Percentiles rank a stretch among this genome's conserved stretches.
Evolutionary conservation across 176 grass and related monocot genomes (phyloP).

Genomic region (Tillandsia leiboldiana): DNA sequence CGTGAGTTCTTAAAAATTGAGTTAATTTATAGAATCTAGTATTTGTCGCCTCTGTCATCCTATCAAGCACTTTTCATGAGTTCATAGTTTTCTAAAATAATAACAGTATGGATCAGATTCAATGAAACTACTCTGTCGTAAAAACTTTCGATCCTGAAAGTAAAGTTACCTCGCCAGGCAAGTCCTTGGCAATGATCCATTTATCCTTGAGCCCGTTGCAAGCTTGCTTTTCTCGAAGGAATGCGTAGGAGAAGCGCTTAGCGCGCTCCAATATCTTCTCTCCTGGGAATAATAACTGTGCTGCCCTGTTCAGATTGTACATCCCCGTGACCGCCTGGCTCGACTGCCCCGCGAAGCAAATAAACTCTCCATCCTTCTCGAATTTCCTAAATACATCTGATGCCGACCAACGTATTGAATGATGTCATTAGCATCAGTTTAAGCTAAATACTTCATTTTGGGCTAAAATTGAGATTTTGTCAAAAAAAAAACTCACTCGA

Average conservation of each 20-base stretch:
- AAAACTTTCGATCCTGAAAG: too few relatives aligned
- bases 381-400: conserved; percentile 73
- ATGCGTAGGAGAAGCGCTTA: conserved; percentile 30
- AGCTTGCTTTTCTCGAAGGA: conserved; percentile 39
- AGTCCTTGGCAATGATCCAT: conserved; percentile 63
- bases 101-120: too few relatives aligned
- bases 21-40: too few relatives aligned
- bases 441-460: too few relatives aligned
- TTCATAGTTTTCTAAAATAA: too few relatives aligned
- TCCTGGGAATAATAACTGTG: conserved; percentile 41
- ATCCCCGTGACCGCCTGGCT: conserved; percentile 90
- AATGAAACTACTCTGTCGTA: too few relatives aligned
- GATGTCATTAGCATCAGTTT: too few relatives aligned
- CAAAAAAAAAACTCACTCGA: conserved; percentile 28
- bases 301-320: conserved; percentile 76
- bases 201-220: conserved; percentile 35
- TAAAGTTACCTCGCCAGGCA: conserved; percentile 49
- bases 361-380: conserved; percentile 81
- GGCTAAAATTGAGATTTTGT: too few relatives aligned
- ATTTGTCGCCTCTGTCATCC: too few relatives aligned
- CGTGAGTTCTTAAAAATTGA: neutral
- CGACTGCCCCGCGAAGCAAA: conserved; percentile 80
- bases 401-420: neutral
- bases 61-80: too few relatives aligned
- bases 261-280: conserved; percentile 45